Conservation (phyloP, 257 asterid genomes). For the Nicotiana undulata region DNA sequence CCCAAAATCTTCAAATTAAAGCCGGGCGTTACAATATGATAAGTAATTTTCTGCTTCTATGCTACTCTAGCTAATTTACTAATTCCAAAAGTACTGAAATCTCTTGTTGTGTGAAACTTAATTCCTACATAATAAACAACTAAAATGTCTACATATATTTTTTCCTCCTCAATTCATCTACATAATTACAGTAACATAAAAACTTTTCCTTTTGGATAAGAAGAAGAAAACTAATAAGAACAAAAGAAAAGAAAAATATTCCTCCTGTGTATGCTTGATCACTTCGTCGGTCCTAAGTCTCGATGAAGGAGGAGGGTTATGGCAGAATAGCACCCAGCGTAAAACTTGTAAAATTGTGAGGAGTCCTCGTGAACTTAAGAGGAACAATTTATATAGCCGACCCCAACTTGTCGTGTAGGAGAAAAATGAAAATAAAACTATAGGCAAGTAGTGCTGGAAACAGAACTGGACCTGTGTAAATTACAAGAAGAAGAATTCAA, state of each 20-base stretch:
- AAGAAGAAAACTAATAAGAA: no score
- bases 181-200: background rate
- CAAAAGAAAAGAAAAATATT: background rate
- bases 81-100: background rate
- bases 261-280: no score
- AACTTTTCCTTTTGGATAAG: no score
- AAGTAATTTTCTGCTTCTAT: background rate
- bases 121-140: background rate
- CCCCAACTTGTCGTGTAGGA: no score
- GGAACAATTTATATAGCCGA: no score
- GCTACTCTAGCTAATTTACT: background rate
- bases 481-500: conserved; percentile 38
- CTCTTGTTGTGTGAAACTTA: background rate
- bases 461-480: conserved; percentile 14
- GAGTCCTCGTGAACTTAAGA: no score
- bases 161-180: background rate
- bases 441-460: background rate
- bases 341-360: no score
- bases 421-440: background rate
- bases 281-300: no score
- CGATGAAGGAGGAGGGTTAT: no score
- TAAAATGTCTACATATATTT: background rate
- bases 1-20: background rate
- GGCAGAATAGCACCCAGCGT: no score
- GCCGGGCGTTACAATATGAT: background rate